Base-by-base conservation (phyloP, 768 basidiomycete species). In the Panus rudis region DNA sequence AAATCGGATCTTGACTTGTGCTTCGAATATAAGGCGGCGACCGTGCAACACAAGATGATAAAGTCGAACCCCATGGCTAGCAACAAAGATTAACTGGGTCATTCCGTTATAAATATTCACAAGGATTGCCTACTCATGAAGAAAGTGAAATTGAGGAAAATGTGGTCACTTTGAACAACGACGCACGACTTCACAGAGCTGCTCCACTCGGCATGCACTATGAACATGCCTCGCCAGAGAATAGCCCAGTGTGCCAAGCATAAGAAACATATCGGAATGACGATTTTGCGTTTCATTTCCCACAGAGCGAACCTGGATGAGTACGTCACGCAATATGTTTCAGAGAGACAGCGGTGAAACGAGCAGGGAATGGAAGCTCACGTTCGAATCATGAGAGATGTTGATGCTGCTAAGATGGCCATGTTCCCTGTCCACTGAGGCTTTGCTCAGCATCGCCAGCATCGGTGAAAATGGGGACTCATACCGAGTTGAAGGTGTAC, bases 11-110 rank as follows among this genome's bases (percentile, higher is more conserved):
- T 67, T 4, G 69, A 64, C 16, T 76, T 72, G 51, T 73, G 75
- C 30, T 70, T 67, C 20, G 52, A 53, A 40, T 48, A 54, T 22
- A 84, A 66, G 1, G 76, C 74, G 20, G 75, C 49, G 10, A 74
- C 66, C 1, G 79, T 81, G 49, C 78, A 71, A 11, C 69, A 51
- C 19, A 83, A 63, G 47, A 84, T 79, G 28, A 73, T 60, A 23
- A 81, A 68, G 52, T 84, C 81, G 51, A 84, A 84, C 22, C 61
- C 73, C 80, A 84, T 83, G 3, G 83, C 83, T 84, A 43, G 26
- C n/a, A 39, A 21, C 39, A 47, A 30, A 37, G 23, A 38, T 43
- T 33, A 47, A 46, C 26, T 40, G 31, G 37, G 39, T 19, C 19
- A 5, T 33, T 20, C 21, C n/a, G n/a, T 19, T 4, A 12, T 35